Base-by-base conservation (phyloP, 352 stramenopile species). In the Pythium scleroteichum region DNA sequence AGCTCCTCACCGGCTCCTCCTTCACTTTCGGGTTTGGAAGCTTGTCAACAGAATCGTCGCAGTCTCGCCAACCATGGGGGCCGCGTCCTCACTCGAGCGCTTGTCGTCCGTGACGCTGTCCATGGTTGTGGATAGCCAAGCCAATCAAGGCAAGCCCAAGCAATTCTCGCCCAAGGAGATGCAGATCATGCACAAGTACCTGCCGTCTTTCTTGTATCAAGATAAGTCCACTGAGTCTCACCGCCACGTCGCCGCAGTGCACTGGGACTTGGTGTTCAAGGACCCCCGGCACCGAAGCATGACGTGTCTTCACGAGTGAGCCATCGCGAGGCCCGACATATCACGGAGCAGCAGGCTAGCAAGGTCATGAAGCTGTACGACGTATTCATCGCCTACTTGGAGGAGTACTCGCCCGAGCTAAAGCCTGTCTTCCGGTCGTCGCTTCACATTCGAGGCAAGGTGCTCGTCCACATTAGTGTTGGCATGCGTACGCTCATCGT, bases 381-480 rank as follows among this genome's bases (percentile, higher is more conserved):
- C 54, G 64, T 71, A n/a, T 86, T 86, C 58, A 80, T 75, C 51
- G 62, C 64, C 14, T 82, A 75, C 24, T 60, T 87, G 2, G 74
- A 81, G 24, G 59, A 79, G 19, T 41, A 79, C 47, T 71, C 72
- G 4, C 72, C 75, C 4, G 77, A 87, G 51, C 61, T 87, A 2
- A 71, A 79, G 45, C 68, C 75, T 17, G 62, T 87, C 16, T 87
- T 82, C 50, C 66, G 74, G 0, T 82, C 73, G 16, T 87, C 77
- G 3, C 78, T 81, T 62, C 72, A 84, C 26, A 51, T 82, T 4
- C 67, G 72, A 17, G 69, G 75, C 23, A 67, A 67, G 14, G 77
- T 82, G 16, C 72, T 87, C 0, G 63, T 84, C 2, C 74, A 87
- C 41, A 84, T 84, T 49, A 81, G 71, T 40, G 62, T 64, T n/a